phyloP scores from a whole-genome alignment of 768 basidiomycete species.

The Kwoniella sp. region DNA sequence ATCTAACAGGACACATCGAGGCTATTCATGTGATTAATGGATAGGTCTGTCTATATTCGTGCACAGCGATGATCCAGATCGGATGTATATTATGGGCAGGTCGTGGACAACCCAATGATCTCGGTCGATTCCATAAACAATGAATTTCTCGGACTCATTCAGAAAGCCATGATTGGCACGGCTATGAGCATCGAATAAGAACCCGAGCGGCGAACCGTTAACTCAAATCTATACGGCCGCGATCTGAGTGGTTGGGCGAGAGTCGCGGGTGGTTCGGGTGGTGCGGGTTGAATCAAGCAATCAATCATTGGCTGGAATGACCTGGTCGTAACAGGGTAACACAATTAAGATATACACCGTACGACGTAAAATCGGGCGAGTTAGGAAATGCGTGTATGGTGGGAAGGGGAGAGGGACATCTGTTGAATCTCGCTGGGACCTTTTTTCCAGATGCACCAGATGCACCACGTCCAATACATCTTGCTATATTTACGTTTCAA shows the following conservation, averaged over 20 bases:
- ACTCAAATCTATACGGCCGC: neutral
- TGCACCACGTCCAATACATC: constrained; percentile 1
- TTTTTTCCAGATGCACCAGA: neutral
- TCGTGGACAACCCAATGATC: no score
- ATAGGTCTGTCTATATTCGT: no score
- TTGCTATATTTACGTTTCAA: neutral
- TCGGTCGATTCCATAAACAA: no score
- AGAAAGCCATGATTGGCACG: no score
- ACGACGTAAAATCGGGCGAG: neutral
- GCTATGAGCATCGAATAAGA: neutral
- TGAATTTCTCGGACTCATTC: no score
- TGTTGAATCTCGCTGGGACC: neutral
- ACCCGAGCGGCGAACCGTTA: neutral
- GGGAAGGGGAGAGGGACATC: neutral
- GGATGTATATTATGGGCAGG: no score
- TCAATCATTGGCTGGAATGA: neutral
- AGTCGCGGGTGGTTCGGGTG: no score
- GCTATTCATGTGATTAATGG: no score
- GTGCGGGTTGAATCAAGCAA: neutral
- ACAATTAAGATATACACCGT: neutral
- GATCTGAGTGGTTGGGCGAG: neutral
- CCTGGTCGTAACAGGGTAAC: neutral
- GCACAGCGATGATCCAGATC: no score
- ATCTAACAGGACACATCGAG: no score
- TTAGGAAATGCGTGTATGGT: neutral